Evolutionary conservation across 306 rosid species (phyloP).

Genomic region (Cucurbita moschata): DNA sequence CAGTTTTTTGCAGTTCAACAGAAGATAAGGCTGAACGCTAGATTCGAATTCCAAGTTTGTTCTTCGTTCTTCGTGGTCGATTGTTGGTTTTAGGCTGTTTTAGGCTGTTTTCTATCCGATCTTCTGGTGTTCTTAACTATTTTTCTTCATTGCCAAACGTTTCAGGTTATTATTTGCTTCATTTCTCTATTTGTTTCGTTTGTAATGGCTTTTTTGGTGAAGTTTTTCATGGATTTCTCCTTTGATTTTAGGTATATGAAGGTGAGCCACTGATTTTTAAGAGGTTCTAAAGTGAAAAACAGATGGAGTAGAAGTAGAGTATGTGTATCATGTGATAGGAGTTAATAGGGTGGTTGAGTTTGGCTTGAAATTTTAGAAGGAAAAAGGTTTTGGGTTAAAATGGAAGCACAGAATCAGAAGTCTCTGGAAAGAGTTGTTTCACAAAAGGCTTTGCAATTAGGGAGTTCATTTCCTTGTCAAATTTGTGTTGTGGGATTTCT

Average conservation of each 20-base stretch:
- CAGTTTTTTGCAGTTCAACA: not conserved
- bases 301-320: not conserved
- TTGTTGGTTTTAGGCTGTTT: not conserved
- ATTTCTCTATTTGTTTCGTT: conserved; percentile 10
- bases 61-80: not conserved
- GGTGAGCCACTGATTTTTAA: conserved; percentile 14
- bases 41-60: not conserved
- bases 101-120: not conserved
- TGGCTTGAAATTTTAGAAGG: conserved; percentile 1
- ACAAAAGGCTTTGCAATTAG: conserved; percentile 72
- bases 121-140: not conserved
- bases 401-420: conserved; percentile 47
- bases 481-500: conserved; percentile 86
- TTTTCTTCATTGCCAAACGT: not conserved
- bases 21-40: not conserved
- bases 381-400: conserved; percentile 11
- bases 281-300: conserved; percentile 4
- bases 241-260: conserved; percentile 19
- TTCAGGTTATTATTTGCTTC: not conserved
- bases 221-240: not conserved
- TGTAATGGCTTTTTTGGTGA: conserved; percentile 4
- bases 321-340: conserved; percentile 23
- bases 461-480: conserved; percentile 69
- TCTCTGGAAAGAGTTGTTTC: conserved; percentile 67
- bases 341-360: conserved; percentile 24